Evolutionary conservation across 192 early-diverging fungal species (phyloP).

Genomic region (Gonapodya sp.): DNA sequence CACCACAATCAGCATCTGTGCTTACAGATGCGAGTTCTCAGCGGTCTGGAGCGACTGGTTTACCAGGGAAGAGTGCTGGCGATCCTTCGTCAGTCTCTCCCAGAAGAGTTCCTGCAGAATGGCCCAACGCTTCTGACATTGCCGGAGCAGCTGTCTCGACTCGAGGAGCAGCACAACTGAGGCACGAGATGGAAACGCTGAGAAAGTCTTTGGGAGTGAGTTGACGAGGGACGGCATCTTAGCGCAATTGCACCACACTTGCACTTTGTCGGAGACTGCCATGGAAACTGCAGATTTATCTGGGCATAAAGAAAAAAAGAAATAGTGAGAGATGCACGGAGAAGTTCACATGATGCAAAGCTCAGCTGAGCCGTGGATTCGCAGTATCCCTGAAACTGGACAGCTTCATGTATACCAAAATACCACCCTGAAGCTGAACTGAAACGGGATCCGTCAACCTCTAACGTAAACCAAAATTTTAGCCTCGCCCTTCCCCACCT

Average conservation of each 20-base stretch:
- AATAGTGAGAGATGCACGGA: too few relatives aligned
- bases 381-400: too few relatives aligned
- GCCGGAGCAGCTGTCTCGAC: neutral
- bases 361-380: too few relatives aligned
- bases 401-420: too few relatives aligned
- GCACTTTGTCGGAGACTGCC: too few relatives aligned
- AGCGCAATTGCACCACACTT: neutral
- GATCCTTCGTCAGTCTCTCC: neutral
- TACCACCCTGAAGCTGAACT: too few relatives aligned
- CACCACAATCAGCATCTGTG: neutral
- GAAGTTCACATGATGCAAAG: too few relatives aligned
- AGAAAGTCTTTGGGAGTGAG: neutral
- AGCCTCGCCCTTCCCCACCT: neutral
- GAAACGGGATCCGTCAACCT: too few relatives aligned
- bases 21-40: neutral
- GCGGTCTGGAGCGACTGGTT: neutral
- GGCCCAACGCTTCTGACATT: neutral
- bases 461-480: neutral
- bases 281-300: too few relatives aligned
- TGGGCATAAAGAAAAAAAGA: too few relatives aligned
- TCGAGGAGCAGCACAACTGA: neutral
- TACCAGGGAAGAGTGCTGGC: neutral
- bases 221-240: neutral
- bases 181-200: neutral
- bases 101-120: neutral